Evolutionary conservation across 2,329 filamentous ascomycete species (phyloP), one percentile per base, ranked within the genome.

Genomic region (Cercospora brassicicola): DNA sequence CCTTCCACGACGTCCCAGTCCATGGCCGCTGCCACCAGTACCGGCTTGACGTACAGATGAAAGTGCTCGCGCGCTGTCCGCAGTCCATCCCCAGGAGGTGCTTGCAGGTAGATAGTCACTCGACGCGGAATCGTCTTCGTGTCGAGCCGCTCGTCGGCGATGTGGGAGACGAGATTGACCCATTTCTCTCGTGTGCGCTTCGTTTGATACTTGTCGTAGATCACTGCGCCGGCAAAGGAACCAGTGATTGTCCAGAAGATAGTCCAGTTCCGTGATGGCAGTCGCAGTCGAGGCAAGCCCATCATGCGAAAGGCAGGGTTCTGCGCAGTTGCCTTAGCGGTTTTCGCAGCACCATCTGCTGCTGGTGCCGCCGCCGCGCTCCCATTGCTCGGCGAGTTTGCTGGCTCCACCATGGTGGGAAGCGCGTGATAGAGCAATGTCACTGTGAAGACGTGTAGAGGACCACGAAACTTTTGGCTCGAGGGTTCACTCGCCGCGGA

Each of bases 1-100:
- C 94, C 95, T 81, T 98, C 94, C 5, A 98, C 87, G 66, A 97
- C 96, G 75, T 97, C 94, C 89, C 96, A 98, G 79, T 99, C 95
- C 76, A 98, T 82, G 0, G 94, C 94, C 1, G 92, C 94, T 2
- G 93, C 91, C 3, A 95, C 91, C 45, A 99, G 82, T 28, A 99
- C 87, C 1, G 95, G 95, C 84, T 98, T 98, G 53, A 97, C 88
- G 78, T 97, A 99, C 79, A 97, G 92, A 76, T 93, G 90, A 80
- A 97, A 99, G 81, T 98, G 94, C 73, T 98, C 93, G 75, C 96
- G 91, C n/a, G 94, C 92, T 51, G 88, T 82, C 66, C 93, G 87
- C 64, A 98, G 82, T 4, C 92, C 90, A 80, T 98, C 94, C 11
- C 90, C 92, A 0, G 95, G 95, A 5, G 95, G 94, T 3, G 91